Evolutionary conservation across 2,329 filamentous ascomycete genomes (phyloP).

Genomic region (Xylariales sp.): DNA sequence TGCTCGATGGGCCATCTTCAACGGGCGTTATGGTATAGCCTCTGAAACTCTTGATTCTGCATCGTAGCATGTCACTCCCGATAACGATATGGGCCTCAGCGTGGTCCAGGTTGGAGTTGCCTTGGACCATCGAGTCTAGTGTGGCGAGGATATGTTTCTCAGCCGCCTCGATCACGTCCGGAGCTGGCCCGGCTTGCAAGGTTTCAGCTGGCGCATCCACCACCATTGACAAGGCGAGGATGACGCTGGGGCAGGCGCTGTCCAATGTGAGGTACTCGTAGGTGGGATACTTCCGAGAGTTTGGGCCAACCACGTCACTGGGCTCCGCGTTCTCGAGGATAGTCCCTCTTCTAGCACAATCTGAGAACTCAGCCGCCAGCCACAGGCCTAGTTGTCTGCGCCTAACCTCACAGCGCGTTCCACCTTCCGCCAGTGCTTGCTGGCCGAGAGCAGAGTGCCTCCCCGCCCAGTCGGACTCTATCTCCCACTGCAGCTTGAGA

Average conservation of each 20-base stretch:
- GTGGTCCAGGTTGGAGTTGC: background rate
- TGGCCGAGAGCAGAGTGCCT: too few relatives aligned
- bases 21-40: background rate
- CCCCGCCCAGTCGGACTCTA: too few relatives aligned
- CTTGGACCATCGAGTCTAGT: background rate
- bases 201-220: background rate
- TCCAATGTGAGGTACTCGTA: background rate
- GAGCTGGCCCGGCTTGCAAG: background rate
- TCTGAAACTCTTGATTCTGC: background rate
- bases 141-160: background rate
- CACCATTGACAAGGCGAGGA: background rate
- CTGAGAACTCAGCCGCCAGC: background rate
- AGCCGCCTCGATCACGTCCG: background rate
- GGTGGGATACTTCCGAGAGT: background rate
- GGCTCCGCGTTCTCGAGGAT: background rate
- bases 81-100: background rate
- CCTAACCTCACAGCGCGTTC: too few relatives aligned
- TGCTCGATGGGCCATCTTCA: background rate
- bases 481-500: too few relatives aligned
- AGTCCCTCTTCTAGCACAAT: background rate
- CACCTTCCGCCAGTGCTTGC: too few relatives aligned
- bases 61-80: background rate
- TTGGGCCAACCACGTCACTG: background rate
- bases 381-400: too few relatives aligned
- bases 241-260: background rate